These are phyloP conservation scores for Rhodotorula sphaerocarpa DNA, from an alignment of 768 basidiomycete genomes.

Conservation along the genomic window DNA sequence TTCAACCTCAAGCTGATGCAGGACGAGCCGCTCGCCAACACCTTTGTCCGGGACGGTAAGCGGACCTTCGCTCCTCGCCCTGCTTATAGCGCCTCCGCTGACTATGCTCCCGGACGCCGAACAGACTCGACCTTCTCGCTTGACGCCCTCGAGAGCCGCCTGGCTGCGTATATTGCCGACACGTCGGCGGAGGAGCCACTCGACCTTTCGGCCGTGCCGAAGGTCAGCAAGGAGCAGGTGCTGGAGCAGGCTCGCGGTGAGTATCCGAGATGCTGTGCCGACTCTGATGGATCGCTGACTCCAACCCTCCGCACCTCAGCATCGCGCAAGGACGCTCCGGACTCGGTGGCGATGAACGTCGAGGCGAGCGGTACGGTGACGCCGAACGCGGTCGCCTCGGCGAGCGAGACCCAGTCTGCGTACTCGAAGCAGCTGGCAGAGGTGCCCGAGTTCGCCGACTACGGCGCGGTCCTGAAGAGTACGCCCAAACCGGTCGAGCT, in stretches of 20 bases:
- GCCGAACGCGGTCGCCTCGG: conserved; percentile 61
- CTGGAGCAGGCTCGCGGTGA: conserved; percentile 63
- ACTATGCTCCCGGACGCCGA: not conserved
- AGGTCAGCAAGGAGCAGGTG: conserved; percentile 86
- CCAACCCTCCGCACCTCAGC: not conserved
- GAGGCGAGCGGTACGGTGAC: conserved; percentile 50
- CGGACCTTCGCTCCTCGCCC: not conserved
- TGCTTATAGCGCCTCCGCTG: not conserved
- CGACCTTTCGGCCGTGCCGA: conserved; percentile 75
- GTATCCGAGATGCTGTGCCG: not conserved
- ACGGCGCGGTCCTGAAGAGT: conserved; percentile 82
- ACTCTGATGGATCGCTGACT: not conserved
- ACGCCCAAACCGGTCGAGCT: conserved; percentile 67
- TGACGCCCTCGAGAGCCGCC: conserved; percentile 75
- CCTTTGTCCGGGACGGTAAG: conserved; percentile 85
- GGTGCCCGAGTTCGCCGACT: conserved; percentile 73
- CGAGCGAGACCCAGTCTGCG: conserved; percentile 77
- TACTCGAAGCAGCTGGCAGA: conserved; percentile 77
- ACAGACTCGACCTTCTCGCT: conserved; percentile 90
- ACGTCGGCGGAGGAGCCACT: conserved; percentile 66
- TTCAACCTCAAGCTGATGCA: conserved; percentile 80
- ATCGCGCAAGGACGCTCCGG: conserved; percentile 40
- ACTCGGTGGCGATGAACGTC: conserved; percentile 55
- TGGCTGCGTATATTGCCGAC: conserved; percentile 90
- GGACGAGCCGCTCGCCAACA: conserved; percentile 68